Base-by-base conservation (phyloP, 306 rosid species). In the Gynostemma pentaphyllum region DNA sequence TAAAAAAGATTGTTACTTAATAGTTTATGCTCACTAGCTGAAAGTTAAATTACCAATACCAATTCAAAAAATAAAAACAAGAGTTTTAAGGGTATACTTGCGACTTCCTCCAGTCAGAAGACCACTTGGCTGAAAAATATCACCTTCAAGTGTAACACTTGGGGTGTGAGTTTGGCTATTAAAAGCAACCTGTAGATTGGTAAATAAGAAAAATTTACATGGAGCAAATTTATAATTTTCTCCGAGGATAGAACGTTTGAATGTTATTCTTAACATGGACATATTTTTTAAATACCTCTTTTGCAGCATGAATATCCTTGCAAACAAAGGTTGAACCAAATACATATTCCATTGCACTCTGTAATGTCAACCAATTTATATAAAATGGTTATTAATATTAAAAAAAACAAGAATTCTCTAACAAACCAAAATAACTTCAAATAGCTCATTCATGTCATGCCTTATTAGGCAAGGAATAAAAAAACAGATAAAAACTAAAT, bases 111-210 rank as follows among this genome's bases (percentile, higher is more conserved):
- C 99, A 19, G 99, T 92, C 74, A 92, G 70, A 74, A 92, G 94
- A 69, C 99, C 99, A 74, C 96, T 86, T 53, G 99, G 95, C 79
- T 82, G 90, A 80, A 86, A 92, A 78, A 86, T 84, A 74, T 92
- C 99, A 54, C 99, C 99, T 84, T 92, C 99, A 79, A 86, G 90
- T 49, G 99, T 92, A 72, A 92, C 99, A 79, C 96, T 92, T 24
- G 83, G 92, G 61, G 87, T 80, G 60, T 68, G 78, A 73, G 81
- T 72, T 34, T 84, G 87, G 75, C 74, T 76, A 75, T 74, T 83
- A 71, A 92, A 92, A 71, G 98, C 90, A 32, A 92, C 95, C 98
- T 92, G 75, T 61, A 53, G 63, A 72, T 61, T 66, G 68, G 63
- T 50, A 72, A 73, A 68, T 47, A 70, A 55, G 75, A 59, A 45